Base-by-base conservation (phyloP, 371 early-diverging fungal genomes). In the Haplosporangium sp. region DNA sequence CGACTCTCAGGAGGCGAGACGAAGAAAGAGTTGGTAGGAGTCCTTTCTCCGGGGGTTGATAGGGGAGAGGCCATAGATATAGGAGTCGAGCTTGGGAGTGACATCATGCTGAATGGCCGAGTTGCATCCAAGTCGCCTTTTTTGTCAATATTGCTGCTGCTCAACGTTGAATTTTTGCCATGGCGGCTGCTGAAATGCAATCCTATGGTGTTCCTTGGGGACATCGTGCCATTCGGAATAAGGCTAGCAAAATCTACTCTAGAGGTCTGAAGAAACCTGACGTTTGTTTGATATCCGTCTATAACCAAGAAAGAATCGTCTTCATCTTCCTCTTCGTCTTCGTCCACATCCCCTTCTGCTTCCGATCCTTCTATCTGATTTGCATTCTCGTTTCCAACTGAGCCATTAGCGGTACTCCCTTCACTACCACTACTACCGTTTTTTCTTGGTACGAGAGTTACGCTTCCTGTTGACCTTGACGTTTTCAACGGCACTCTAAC, bases 271-370 rank as follows among this genome's bases (percentile, higher is more conserved):
- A 81, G 48, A 42, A 74, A 75, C 34, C 66, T 71, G 66, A 69
- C 82, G 11, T 27, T 69, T 1, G 82, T 81, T 56, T 81, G 72
- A n/a, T 81, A 81, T 13, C 82, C 82, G 17, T 81, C 82, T 40
- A 81, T 63, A 0, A 81, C 82, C 7, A 81, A 47, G 56, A 81
- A 77, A 0, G 69, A 64, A 42, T 81, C 78, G 2, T 75, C 76
- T 1, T 77, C 77, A 15, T 27, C 63, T 0, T 66, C 77, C 3
- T 63, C 71, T 17, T 73, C 68, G 2, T 71, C 77, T 8, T 57
- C 66, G 2, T 66, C 47, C 13, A 61, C 69, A 9, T 55, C 68
- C 13, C 62, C 66, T 1, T 61, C 75, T 9, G 55, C 57, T 6
- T 57, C 63, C 35, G 38, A 27, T 5, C 11, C 20, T 37, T 40